Conservation (phyloP, 2,329 filamentous ascomycete species). For the Calonectria pteridis region DNA sequence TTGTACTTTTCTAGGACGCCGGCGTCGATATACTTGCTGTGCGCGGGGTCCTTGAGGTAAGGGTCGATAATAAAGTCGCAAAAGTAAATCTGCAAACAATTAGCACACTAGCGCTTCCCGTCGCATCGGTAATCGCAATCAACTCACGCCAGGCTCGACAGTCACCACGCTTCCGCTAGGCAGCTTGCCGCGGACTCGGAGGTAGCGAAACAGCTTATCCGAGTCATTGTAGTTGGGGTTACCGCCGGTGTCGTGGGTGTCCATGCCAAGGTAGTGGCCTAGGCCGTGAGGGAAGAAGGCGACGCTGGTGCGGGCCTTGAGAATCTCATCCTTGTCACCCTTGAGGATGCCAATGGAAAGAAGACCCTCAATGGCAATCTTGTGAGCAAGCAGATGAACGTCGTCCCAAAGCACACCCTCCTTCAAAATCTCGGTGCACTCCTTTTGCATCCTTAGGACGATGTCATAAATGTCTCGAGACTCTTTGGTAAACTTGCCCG, state of each 20-base stretch:
- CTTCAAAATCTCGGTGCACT: conserved; percentile 79
- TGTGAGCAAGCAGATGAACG: conserved; percentile 83
- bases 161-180: conserved; percentile 89
- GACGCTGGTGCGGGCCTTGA: conserved; percentile 82
- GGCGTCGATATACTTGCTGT: conserved; percentile 82
- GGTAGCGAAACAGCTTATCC: conserved; percentile 88
- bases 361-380: conserved; percentile 84
- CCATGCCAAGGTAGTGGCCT: conserved; percentile 92
- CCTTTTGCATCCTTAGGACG: conserved; percentile 87
- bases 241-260: conserved; percentile 89
- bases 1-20: conserved; percentile 83
- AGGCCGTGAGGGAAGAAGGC: conserved; percentile 94
- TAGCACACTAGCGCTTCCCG: neutral
- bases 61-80: conserved; percentile 89
- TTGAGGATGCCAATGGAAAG: conserved; percentile 80
- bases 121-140: too few species aligned
- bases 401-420: conserved; percentile 84
- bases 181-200: conserved; percentile 81
- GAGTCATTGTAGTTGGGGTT: conserved; percentile 82
- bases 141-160: conserved; percentile 87
- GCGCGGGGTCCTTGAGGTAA: conserved; percentile 78
- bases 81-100: conserved; percentile 79
- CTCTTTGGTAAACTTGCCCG: conserved; percentile 76
- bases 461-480: conserved; percentile 83
- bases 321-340: conserved; percentile 77